phyloP scores from a whole-genome alignment of 345 rosid species.

The Citrus maxima region DNA sequence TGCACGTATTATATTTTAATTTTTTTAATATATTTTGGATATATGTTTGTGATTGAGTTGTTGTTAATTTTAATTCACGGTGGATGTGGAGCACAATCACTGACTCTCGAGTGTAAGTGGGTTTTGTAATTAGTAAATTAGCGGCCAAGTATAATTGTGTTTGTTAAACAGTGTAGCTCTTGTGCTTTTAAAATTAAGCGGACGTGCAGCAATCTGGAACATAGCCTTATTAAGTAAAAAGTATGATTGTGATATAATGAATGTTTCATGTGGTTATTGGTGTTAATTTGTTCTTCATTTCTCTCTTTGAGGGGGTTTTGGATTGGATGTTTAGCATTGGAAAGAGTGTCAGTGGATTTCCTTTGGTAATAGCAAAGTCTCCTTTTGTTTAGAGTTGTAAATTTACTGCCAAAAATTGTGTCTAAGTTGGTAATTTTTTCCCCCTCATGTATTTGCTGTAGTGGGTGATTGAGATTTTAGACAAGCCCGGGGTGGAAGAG shows the following conservation, averaged over 20 bases:
- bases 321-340: conserved; percentile 76
- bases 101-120: not conserved
- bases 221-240: not conserved
- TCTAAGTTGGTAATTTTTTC: conserved; percentile 9
- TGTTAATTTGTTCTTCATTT: conserved; percentile 53
- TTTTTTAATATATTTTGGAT: not conserved
- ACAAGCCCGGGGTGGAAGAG: conserved; percentile 79
- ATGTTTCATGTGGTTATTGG: conserved; percentile 20
- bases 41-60: not conserved
- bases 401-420: not conserved
- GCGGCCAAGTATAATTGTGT: not conserved
- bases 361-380: conserved; percentile 56
- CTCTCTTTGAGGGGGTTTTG: conserved; percentile 83
- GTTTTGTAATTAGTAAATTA: not conserved
- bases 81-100: not conserved
- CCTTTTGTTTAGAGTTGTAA: not conserved
- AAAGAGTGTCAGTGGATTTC: conserved; percentile 82
- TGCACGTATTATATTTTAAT: conserved; percentile 60
- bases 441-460: conserved; percentile 18
- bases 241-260: not conserved
- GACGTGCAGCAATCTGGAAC: not conserved
- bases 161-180: not conserved
- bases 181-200: not conserved
- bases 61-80: not conserved
- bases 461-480: conserved; percentile 98